Evolutionary conservation across 768 basidiomycete species (phyloP), one percentile per base, ranked within the genome.

Genomic region (Russula ochroleuca): DNA sequence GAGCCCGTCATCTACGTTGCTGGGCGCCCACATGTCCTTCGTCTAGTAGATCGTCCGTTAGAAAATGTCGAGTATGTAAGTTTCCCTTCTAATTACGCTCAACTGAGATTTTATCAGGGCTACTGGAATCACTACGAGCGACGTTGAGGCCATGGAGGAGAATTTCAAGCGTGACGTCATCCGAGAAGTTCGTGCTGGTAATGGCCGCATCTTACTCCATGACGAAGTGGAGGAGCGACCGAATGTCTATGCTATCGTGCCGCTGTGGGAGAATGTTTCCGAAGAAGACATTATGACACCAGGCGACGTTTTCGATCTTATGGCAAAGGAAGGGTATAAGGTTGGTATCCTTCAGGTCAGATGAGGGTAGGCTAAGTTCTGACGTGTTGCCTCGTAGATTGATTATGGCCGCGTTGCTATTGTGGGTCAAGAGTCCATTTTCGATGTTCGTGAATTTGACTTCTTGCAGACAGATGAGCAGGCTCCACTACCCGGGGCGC

Each of bases 161-260:
- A 85, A 78, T 58, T 85, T 99, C 73, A 96, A 97, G 77, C 81
- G 80, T 53, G 97, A 99, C 70, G 85, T 98, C 13, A 76, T 97
- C 8, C 79, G 81, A 3, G 97, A 99, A 75, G 78, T 95, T n/a
- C 79, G 80, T 47, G 76, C 79, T 35, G 83, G 83, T 40, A 70
- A 83, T 38, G 94, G 94, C 4, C 84, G 91, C 28, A 85, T 99
- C 47, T 78, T 99, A 0, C 81, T 98, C 2, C 97, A 98, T 67
- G 96, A 98, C 69, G 96, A 99, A 75, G 84, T 97, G 7, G 95
- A 97, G 73, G 94, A 96, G 59, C 82, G 89, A 43, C 91, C 94
- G 1, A 95, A 95, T 2, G 81, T 85, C 0, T 98, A 94, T 74
- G 82, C 87, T 11, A 90, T 99, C 67, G 87, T 97, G 41, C 95